Percentiles rank a stretch among this genome's conserved stretches.
phyloP scores from a whole-genome alignment of 1,284 basidiomycete genomes.

The Coriolopsis trogii region DNA sequence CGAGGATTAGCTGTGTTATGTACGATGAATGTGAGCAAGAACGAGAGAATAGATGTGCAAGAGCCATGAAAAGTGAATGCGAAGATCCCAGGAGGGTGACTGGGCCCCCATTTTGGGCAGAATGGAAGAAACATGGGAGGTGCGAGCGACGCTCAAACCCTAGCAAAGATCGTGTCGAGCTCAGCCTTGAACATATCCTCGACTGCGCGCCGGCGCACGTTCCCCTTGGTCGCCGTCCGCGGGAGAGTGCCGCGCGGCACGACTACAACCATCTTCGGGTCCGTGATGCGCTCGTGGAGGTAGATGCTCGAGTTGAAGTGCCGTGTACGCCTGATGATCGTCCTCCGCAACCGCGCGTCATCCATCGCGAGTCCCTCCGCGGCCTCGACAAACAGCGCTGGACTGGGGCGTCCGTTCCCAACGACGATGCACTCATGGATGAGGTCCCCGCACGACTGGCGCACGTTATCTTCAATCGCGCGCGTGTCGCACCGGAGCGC shows the following conservation, averaged over 20 bases:
- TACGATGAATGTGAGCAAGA: too few species aligned
- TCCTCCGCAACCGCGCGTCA: conserved; percentile 51
- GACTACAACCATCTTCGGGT: conserved; percentile 55
- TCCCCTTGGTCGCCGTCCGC: conserved; percentile 69
- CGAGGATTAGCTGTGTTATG: too few species aligned
- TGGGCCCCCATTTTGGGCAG: too few species aligned
- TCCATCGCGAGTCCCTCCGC: conserved; percentile 41
- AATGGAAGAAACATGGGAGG: too few species aligned
- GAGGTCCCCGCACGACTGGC: conserved; percentile 53
- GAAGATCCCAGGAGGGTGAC: too few species aligned
- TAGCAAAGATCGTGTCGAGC: conserved; percentile 51
- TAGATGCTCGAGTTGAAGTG: conserved; percentile 64
- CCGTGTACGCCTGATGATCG: conserved; percentile 62
- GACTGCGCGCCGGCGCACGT: conserved; percentile 64
- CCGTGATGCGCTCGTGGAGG: conserved; percentile 65
- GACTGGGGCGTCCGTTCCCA: conserved; percentile 64
- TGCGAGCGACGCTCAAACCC: conserved; percentile 26
- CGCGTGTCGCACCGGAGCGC: conserved; percentile 73
- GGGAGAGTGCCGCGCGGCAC: conserved; percentile 58
- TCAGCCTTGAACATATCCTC: conserved; percentile 55
- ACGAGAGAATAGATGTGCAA: too few species aligned
- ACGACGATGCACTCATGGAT: conserved; percentile 66
- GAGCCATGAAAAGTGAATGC: too few species aligned
- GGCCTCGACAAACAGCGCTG: conserved; percentile 66
- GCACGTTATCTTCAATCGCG: conserved; percentile 72